Evolutionary conservation across 2,329 filamentous ascomycete species (phyloP).

Genomic region (Colletotrichum salicis): DNA sequence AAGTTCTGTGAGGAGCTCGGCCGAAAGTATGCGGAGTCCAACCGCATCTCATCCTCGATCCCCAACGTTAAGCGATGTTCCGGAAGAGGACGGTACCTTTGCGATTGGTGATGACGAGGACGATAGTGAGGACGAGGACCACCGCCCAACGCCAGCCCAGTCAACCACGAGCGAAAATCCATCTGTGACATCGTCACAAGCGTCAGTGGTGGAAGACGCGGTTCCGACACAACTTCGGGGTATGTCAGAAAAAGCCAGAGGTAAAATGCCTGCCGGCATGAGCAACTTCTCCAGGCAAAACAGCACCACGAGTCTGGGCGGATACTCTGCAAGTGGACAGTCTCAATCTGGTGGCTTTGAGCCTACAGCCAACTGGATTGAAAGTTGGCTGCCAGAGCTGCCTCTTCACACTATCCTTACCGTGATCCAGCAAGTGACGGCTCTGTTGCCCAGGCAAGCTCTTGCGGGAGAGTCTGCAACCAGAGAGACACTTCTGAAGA

Average conservation of each 20-base stretch:
- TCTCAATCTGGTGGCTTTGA: slow-evolving; percentile 74
- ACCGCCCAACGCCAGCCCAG: slow-evolving; percentile 66
- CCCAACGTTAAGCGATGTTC: slow-evolving; percentile 72
- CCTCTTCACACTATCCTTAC: slow-evolving; percentile 88
- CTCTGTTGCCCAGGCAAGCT: slow-evolving; percentile 64
- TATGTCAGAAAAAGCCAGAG: slow-evolving; percentile 97
- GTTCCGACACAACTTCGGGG: slow-evolving; percentile 85
- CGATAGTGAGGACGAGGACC: slow-evolving; percentile 60
- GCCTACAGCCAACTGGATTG: slow-evolving; percentile 86
- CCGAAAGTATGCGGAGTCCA: slow-evolving; percentile 75
- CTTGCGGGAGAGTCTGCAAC: slow-evolving; percentile 54
- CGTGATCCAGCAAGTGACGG: slow-evolving; percentile 74
- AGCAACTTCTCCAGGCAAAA: slow-evolving; percentile 90
- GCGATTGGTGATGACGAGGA: slow-evolving; percentile 90
- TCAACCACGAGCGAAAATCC: slow-evolving; percentile 73
- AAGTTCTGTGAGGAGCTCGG: slow-evolving; percentile 67
- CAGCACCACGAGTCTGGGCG: slow-evolving; percentile 82
- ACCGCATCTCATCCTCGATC: slow-evolving; percentile 62
- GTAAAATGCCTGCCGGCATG: slow-evolving; percentile 90
- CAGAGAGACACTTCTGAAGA: slow-evolving; percentile 61
- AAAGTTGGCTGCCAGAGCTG: slow-evolving; percentile 91
- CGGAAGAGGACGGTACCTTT: slow-evolving; percentile 79
- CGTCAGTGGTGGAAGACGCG: slow-evolving; percentile 76
- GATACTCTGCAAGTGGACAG: slow-evolving; percentile 68
- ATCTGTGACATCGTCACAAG: slow-evolving; percentile 75